Base-by-base conservation (phyloP, 257 asterid species). In the Leptodermis oblonga region DNA sequence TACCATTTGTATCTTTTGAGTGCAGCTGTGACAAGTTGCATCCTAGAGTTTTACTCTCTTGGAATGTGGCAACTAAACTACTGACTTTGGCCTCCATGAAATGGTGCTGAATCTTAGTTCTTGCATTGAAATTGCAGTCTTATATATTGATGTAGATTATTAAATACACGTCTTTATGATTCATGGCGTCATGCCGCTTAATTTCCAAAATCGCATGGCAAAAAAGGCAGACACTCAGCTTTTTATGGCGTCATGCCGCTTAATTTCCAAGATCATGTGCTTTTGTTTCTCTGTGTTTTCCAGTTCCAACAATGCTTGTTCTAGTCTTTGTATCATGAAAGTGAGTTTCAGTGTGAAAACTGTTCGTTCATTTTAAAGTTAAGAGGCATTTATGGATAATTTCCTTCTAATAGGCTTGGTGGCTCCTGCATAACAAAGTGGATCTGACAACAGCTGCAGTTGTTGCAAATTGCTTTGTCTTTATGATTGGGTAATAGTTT, bases 381-480 rank as follows among this genome's bases (percentile, higher is more conserved):
- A 20, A 4, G 18, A 46, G 43, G 55, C 36, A 60, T 31, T 65
- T 51, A 45, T 74, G 70, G 72, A 49, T 69, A 49, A 55, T 23
- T 72, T 51, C 65, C 15, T 82, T 77, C 71, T 75, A 62, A 72
- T 71, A 92, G 98, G 96, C 92, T 54, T 92, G 98, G 98, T 92
- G 98, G 97, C 97, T 92, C 82, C 77, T 90, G 73, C 63, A 73
- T 69, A 87, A 90, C 79, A 75, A 82, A 11, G 97, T 87, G 65
- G 95, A 88, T 86, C 82, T 92, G 65, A 87, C 92, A 46, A 83
- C 88, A 18, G 90, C 94, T 49, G 86, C 89, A 63, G 67, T 88
- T 65, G 70, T 88, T 74, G 95, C 98, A 68, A 88, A 92, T 84
- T 88, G 95, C 78, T 85, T 90, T 23, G 90, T 82, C 62, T 92